Conservation (phyloP, 495 filamentous ascomycete species). For the Talaromyces borbonicus region DNA sequence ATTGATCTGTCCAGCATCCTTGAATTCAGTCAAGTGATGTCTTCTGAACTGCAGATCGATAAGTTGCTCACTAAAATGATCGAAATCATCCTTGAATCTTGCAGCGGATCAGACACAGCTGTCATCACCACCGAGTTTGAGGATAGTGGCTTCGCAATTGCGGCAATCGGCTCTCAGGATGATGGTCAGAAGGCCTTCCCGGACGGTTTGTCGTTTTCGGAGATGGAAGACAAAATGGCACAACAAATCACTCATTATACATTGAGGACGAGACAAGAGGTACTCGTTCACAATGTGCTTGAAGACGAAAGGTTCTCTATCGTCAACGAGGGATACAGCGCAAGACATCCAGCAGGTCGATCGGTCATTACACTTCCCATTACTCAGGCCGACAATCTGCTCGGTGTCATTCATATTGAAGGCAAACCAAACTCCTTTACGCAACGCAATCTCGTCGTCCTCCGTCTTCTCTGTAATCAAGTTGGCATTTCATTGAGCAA, state of each 20-base stretch:
- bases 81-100: slow-evolving; percentile 79
- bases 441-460: slow-evolving; percentile 74
- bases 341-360: slow-evolving; percentile 57
- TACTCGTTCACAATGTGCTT: slow-evolving; percentile 74
- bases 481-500: slow-evolving; percentile 85
- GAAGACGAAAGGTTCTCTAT: slow-evolving; percentile 83
- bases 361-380: slow-evolving; percentile 83
- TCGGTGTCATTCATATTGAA: slow-evolving; percentile 80
- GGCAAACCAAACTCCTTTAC: slow-evolving; percentile 79
- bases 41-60: slow-evolving; percentile 78
- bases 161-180: slow-evolving; percentile 63
- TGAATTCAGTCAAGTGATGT: slow-evolving; percentile 81
- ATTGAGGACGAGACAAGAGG: slow-evolving; percentile 70
- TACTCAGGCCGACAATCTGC: slow-evolving; percentile 62
- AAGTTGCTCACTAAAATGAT: slow-evolving; percentile 80
- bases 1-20: slow-evolving; percentile 82
- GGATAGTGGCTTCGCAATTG: slow-evolving; percentile 62
- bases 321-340: slow-evolving; percentile 59
- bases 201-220: slow-evolving; percentile 54
- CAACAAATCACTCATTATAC: slow-evolving; percentile 74
- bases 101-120: slow-evolving; percentile 68
- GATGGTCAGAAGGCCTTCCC: slow-evolving; percentile 45
- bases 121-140: slow-evolving; percentile 71
- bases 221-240: slow-evolving; percentile 55
- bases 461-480: slow-evolving; percentile 81